Conservation (phyloP, 2,329 filamentous ascomycete species). For the Trichoderma lentiforme region DNA sequence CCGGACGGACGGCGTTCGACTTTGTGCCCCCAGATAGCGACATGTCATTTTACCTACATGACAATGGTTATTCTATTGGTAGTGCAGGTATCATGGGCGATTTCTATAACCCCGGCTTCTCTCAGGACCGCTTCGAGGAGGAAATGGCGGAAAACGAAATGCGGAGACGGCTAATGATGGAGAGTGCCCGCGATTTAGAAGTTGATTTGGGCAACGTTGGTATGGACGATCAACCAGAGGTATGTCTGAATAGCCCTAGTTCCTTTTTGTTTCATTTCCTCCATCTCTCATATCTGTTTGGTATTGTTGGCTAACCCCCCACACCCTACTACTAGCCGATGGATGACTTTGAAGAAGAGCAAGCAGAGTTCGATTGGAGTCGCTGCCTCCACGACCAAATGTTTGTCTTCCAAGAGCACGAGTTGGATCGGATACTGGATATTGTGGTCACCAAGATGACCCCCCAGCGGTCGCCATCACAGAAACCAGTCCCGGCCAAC, state of each 20-base stretch:
- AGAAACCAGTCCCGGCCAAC: slow-evolving; percentile 96
- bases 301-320: not conserved
- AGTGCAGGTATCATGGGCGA: slow-evolving; percentile 78
- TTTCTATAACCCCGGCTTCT: slow-evolving; percentile 90
- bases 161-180: slow-evolving; percentile 98
- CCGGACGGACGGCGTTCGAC: slow-evolving; percentile 89
- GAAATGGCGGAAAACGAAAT: slow-evolving; percentile 96
- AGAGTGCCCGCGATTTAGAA: slow-evolving; percentile 93
- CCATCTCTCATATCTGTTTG: too few relatives aligned
- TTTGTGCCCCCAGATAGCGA: slow-evolving; percentile 95
- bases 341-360: slow-evolving; percentile 82
- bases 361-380: slow-evolving; percentile 94
- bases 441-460: slow-evolving; percentile 99
- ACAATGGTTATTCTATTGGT: slow-evolving; percentile 88
- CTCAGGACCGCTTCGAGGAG: slow-evolving; percentile 91
- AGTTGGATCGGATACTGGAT: slow-evolving; percentile 86
- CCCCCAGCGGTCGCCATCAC: slow-evolving; percentile 89
- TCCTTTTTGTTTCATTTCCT: not conserved
- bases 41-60: slow-evolving; percentile 90
- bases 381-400: slow-evolving; percentile 95
- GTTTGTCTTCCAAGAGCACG: slow-evolving; percentile 97
- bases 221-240: slow-evolving; percentile 92
- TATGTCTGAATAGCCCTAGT: slow-evolving; percentile 37
- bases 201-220: slow-evolving; percentile 94
- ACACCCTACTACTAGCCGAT: slow-evolving; percentile 44